A percentile compares a stretch with the other conserved stretches of the same genome.
Evolutionary conservation across 345 rosid species (phyloP).

Genomic region (Rhodamnia argentea): DNA sequence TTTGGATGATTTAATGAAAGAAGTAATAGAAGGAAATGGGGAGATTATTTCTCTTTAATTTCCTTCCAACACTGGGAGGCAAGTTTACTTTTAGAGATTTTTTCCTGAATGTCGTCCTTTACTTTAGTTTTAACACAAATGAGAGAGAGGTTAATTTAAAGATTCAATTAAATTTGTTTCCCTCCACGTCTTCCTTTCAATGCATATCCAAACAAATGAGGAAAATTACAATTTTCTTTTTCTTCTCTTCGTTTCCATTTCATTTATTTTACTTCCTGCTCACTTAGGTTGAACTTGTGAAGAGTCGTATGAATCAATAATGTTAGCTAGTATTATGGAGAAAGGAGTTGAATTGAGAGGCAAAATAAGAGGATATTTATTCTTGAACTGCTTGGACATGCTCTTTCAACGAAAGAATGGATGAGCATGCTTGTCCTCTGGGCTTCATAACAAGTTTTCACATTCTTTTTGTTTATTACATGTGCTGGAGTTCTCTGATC

Average conservation of each 20-base stretch:
- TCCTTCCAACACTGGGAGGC: not conserved
- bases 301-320: not conserved
- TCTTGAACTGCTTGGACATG: not conserved
- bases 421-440: not conserved
- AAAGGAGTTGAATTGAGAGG: not conserved
- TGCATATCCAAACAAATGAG: not conserved
- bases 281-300: not conserved
- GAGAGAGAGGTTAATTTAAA: not conserved
- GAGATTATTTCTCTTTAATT: not conserved
- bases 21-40: not conserved
- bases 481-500: not conserved
- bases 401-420: not conserved
- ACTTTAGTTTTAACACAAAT: not conserved
- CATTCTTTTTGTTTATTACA: not conserved
- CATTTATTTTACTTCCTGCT: not conserved
- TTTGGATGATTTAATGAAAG: not conserved
- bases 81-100: not conserved
- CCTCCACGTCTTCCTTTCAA: not conserved
- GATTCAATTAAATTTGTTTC: not conserved
- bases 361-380: not conserved
- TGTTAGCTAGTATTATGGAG: not conserved
- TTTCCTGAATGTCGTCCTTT: not conserved
- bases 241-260: not conserved
- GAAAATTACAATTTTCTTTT: not conserved
- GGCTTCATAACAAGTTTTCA: not conserved